phyloP scores from a whole-genome alignment of 1,139 yeast genomes.

The Suhomyces coccinellae region DNA sequence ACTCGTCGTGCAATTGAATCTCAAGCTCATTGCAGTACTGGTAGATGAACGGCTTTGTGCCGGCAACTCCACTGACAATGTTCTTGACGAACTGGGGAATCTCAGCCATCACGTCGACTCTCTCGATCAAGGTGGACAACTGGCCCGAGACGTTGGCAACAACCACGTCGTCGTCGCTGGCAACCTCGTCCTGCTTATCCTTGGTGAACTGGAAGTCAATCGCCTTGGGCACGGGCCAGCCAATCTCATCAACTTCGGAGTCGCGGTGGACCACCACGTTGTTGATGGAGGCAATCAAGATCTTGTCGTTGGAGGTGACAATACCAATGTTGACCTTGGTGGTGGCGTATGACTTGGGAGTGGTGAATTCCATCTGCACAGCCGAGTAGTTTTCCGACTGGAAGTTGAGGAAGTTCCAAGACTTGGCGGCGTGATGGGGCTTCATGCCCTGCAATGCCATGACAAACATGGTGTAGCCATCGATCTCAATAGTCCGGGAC shows the following conservation, averaged over 20 bases:
- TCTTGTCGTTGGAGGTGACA: conserved; percentile 60
- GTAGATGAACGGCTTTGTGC: conserved; percentile 92
- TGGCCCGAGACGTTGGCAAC: conserved; percentile 53
- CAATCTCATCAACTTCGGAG: conserved; percentile 68
- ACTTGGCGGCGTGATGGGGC: conserved; percentile 97
- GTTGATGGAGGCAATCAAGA: conserved; percentile 65
- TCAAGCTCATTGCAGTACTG: conserved; percentile 70
- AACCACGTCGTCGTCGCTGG: conserved; percentile 27
- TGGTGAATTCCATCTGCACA: conserved; percentile 91
- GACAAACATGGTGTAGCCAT: conserved; percentile 79
- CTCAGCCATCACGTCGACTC: conserved; percentile 98
- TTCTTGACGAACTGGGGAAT: conserved; percentile 92
- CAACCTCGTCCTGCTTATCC: conserved; percentile 35
- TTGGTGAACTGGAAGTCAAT: conserved; percentile 62
- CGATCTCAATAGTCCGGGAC: conserved; percentile 31
- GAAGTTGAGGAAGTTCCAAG: conserved; percentile 93
- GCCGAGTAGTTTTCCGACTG: conserved; percentile 76
- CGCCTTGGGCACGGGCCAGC: conserved; percentile 85
- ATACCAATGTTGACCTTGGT: conserved; percentile 82
- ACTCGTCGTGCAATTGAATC: conserved; percentile 29
- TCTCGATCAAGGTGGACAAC: conserved; percentile 65
- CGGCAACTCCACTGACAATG: conserved; percentile 91
- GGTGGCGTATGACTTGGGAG: conserved; percentile 85
- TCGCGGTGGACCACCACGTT: conserved; percentile 67
- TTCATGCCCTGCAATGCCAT: conserved; percentile 99